A percentile compares a stretch with the other conserved stretches of the same genome.
These are phyloP conservation scores for Pseudozyma pruni DNA, from an alignment of 1,284 basidiomycete genomes.

Conservation along the genomic window DNA sequence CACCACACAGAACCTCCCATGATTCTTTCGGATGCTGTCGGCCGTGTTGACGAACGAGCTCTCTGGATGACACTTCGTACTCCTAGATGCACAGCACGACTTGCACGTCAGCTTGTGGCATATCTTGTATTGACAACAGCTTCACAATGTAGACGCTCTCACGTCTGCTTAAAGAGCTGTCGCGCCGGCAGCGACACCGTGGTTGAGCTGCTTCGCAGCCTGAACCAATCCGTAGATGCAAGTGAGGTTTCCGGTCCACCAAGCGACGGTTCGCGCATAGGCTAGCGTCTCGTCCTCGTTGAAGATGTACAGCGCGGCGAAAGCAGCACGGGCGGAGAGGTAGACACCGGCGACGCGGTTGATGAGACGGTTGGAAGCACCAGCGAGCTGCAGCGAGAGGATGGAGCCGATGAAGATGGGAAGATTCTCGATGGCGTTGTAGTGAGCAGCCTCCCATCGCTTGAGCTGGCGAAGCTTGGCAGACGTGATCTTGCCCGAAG, in stretches of 20 bases:
- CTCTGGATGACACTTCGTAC: too few species aligned
- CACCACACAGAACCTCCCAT: too few species aligned
- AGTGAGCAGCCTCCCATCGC: constrained; percentile 52
- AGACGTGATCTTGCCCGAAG: constrained; percentile 43
- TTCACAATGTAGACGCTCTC: too few species aligned
- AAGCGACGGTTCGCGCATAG: constrained; percentile 29
- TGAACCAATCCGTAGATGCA: constrained; percentile 41
- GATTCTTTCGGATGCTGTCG: too few species aligned
- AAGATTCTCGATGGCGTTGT: constrained; percentile 47
- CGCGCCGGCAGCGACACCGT: constrained; percentile 29
- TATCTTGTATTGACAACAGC: too few species aligned
- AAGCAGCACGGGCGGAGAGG: constrained; percentile 34
- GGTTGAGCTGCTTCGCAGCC: constrained; percentile 46
- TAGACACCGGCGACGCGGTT: constrained; percentile 45
- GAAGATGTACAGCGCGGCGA: constrained; percentile 35
- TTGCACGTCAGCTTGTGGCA: too few species aligned
- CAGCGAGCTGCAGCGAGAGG: constrained; percentile 45
- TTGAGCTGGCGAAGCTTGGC: constrained; percentile 38
- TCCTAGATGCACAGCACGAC: too few species aligned
- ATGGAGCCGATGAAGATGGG: constrained; percentile 46
- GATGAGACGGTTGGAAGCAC: constrained; percentile 39
- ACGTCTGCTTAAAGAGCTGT: constrained; percentile 35
- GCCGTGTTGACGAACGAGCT: too few species aligned
- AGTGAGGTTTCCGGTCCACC: constrained; percentile 48
- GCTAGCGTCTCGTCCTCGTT: constrained; percentile 16